phyloP scores from a whole-genome alignment of 441 rosid species.

The Pelargonium cotyledonis region DNA sequence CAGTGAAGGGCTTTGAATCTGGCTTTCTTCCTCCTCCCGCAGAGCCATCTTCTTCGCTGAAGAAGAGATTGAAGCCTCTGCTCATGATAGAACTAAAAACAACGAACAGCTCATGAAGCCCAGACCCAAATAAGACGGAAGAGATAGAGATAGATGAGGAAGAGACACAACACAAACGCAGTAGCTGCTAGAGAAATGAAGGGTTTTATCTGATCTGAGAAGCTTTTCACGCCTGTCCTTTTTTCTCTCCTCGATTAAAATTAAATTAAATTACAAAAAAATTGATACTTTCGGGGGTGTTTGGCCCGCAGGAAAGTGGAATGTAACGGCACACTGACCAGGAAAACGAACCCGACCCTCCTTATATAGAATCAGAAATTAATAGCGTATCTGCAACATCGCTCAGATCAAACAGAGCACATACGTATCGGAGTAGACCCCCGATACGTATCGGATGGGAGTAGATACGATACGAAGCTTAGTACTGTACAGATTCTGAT shows the following conservation, averaged over 20 bases:
- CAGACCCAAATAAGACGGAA: background rate
- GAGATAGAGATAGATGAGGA: conserved; percentile 13
- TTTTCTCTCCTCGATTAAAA: conserved; percentile 11
- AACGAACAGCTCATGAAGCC: conserved; percentile 4
- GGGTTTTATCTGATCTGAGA: conserved; percentile 31
- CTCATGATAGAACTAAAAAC: conserved; percentile 48
- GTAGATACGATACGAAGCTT: background rate
- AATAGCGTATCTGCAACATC: background rate
- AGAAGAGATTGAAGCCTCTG: conserved; percentile 41
- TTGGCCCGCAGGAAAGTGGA: conserved; percentile 34
- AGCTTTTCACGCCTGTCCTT: conserved; percentile 49
- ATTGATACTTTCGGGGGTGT: conserved; percentile 17
- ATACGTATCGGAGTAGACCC: background rate
- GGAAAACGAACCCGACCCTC: background rate
- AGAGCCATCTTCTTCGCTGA: conserved; percentile 52
- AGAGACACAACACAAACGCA: conserved; percentile 19
- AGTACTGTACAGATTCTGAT: background rate
- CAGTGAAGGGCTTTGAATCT: conserved; percentile 30
- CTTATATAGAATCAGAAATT: background rate
- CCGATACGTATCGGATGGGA: too few species aligned
- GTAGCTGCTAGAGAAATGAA: conserved; percentile 24
- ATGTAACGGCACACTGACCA: conserved; percentile 29
- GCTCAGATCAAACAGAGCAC: background rate
- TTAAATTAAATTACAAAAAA: background rate
- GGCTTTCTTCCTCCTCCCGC: conserved; percentile 34